phyloP scores from a whole-genome alignment of 2,329 filamentous ascomycete species.

The Calonectria pseudoturangicola region DNA sequence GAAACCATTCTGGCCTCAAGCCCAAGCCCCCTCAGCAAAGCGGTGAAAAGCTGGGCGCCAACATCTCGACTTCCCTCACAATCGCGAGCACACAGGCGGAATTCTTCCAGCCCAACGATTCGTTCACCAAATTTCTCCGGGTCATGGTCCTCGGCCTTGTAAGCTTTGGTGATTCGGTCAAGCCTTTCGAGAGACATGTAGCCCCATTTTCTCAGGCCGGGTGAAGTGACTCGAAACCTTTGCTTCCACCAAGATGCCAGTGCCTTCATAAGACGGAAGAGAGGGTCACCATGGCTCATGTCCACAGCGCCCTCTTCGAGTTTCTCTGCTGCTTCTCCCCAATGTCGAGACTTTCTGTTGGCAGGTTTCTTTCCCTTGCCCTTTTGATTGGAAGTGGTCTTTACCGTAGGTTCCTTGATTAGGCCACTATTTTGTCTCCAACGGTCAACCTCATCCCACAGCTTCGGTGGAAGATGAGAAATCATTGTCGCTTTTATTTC shows the following conservation, averaged over 20 bases:
- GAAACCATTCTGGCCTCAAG: constrained; percentile 89
- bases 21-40: constrained; percentile 85
- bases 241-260: constrained; percentile 93
- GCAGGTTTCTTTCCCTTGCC: constrained; percentile 60
- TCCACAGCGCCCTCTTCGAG: constrained; percentile 83
- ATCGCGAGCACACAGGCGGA: constrained; percentile 79
- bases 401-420: constrained; percentile 62
- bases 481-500: constrained; percentile 85
- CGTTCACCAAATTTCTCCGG: constrained; percentile 83
- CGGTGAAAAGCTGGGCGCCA: constrained; percentile 92
- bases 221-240: constrained; percentile 84
- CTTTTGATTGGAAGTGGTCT: constrained; percentile 60
- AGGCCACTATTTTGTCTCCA: constrained; percentile 83
- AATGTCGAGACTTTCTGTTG: constrained; percentile 72
- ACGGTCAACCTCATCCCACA: constrained; percentile 83
- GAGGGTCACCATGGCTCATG: constrained; percentile 87
- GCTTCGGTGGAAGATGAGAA: constrained; percentile 79
- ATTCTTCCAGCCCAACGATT: constrained; percentile 79
- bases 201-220: constrained; percentile 90
- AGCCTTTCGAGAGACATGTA: constrained; percentile 88
- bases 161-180: constrained; percentile 83
- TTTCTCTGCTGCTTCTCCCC: constrained; percentile 81
- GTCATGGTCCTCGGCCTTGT: constrained; percentile 78
- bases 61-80: constrained; percentile 91
- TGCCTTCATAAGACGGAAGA: constrained; percentile 84